A percentile compares a stretch with the other conserved stretches of the same genome.
Conservation (phyloP, 306 rosid genomes). For the Vigna nakashimae region DNA sequence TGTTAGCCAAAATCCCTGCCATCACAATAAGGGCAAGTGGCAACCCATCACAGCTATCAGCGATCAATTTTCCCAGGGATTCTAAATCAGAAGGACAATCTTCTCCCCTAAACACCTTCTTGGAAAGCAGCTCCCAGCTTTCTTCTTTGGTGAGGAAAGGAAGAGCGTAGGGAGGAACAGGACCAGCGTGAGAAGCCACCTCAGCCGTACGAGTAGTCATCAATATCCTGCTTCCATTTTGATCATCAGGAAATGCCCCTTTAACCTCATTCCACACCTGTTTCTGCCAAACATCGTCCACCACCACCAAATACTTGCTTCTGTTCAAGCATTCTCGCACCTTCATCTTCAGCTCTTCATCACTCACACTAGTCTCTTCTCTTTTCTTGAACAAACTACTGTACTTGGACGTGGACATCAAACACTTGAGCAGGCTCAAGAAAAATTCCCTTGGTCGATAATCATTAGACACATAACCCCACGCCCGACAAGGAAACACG, state of each 20-base stretch:
- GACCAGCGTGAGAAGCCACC: neutral
- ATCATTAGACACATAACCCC: conserved; percentile 25
- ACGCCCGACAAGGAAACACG: neutral
- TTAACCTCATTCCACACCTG: neutral
- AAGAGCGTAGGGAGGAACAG: neutral
- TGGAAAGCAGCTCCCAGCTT: conserved; percentile 37
- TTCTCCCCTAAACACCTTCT: conserved; percentile 15
- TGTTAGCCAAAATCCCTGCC: neutral
- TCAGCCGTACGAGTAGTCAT: conserved; percentile 8
- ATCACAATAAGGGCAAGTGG: conserved; percentile 3
- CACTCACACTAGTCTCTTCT: neutral
- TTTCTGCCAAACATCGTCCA: neutral
- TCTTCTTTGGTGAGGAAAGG: neutral
- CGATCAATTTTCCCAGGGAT: neutral
- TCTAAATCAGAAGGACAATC: neutral
- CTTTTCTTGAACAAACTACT: neutral
- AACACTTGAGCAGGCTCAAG: neutral
- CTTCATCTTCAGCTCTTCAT: neutral
- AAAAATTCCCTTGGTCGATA: neutral
- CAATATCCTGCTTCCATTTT: conserved; percentile 32
- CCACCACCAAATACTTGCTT: neutral
- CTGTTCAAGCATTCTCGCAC: neutral
- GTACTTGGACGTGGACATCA: neutral
- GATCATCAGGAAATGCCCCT: neutral
- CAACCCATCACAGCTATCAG: conserved; percentile 16